Percentiles rank a stretch among this genome's conserved stretches.
phyloP scores from a whole-genome alignment of 148 eudicot species.

The Linanthus parryae region DNA sequence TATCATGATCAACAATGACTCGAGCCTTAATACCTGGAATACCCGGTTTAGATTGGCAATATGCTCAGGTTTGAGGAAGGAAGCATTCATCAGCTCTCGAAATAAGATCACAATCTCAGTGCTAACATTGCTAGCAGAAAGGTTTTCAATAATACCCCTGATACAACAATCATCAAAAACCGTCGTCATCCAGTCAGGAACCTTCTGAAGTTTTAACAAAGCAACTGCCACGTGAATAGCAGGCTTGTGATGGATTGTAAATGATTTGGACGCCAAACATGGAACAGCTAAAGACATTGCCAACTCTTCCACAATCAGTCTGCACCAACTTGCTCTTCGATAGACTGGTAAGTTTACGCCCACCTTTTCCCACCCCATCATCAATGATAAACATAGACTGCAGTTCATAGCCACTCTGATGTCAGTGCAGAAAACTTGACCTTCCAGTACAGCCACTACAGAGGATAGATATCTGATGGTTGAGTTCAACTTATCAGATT shows the following conservation, averaged over 20 bases:
- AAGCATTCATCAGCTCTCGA: slow-evolving; percentile 49
- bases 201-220: slow-evolving; percentile 38
- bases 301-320: slow-evolving; percentile 79
- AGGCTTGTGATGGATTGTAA: slow-evolving; percentile 53
- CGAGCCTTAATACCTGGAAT: slow-evolving; percentile 54
- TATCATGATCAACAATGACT: not conserved
- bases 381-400: slow-evolving; percentile 58
- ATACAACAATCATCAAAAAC: slow-evolving; percentile 68
- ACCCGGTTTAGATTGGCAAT: slow-evolving; percentile 39
- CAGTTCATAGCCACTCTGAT: slow-evolving; percentile 51
- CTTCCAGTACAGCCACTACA: slow-evolving; percentile 64
- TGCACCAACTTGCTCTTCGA: slow-evolving; percentile 53
- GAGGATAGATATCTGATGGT: slow-evolving; percentile 38
- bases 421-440: slow-evolving; percentile 51
- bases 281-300: slow-evolving; percentile 71
- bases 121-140: slow-evolving; percentile 47
- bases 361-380: slow-evolving; percentile 53
- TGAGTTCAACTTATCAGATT: slow-evolving; percentile 27
- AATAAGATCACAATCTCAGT: slow-evolving; percentile 61
- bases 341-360: slow-evolving; percentile 20
- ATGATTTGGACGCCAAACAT: slow-evolving; percentile 47
- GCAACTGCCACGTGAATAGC: slow-evolving; percentile 56
- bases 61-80: slow-evolving; percentile 50
- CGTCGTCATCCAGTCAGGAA: slow-evolving; percentile 64
- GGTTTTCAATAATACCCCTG: slow-evolving; percentile 45